Conservation (phyloP, 768 basidiomycete genomes). For the Tulasnella sp. region DNA sequence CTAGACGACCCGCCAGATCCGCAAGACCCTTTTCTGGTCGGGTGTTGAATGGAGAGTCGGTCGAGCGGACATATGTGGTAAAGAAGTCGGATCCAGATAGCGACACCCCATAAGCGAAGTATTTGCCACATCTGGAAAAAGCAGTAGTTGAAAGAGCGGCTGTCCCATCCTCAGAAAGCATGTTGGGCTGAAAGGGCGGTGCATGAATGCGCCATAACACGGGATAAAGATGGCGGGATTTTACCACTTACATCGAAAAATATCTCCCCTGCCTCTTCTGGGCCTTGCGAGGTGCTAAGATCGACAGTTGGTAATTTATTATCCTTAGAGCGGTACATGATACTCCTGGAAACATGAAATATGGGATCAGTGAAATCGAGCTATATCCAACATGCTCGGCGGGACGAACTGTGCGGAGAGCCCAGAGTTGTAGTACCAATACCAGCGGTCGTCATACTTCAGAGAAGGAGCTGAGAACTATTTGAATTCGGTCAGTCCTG, state of each 20-base stretch:
- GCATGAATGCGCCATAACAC: not conserved
- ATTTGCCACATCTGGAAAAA: constrained; percentile 59
- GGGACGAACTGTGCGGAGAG: constrained; percentile 50
- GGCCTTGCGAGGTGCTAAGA: constrained; percentile 26
- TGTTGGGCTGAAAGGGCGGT: constrained; percentile 44
- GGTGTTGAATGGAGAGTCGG: constrained; percentile 45
- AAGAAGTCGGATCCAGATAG: constrained; percentile 61
- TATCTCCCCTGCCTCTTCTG: constrained; percentile 45
- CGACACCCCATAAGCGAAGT: constrained; percentile 69
- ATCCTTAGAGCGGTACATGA: constrained; percentile 3
- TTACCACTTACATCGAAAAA: constrained; percentile 60
- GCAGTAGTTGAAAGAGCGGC: constrained; percentile 47
- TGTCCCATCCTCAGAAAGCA: constrained; percentile 62
- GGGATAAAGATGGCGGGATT: not conserved
- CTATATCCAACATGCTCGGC: too few relatives aligned
- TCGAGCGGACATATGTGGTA: constrained; percentile 57
- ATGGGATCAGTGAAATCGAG: too few relatives aligned
- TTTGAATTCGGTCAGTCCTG: too few relatives aligned
- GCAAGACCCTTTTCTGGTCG: constrained; percentile 22
- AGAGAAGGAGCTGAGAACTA: constrained; percentile 56
- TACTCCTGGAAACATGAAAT: not conserved
- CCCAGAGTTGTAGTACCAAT: constrained; percentile 72
- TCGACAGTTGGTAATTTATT: not conserved
- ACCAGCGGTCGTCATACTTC: constrained; percentile 61
- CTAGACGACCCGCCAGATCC: constrained; percentile 37